A percentile compares a stretch with the other conserved stretches of the same genome.
Evolutionary conservation across 2,329 filamentous ascomycete species (phyloP).

Genomic region (Fusarium concolor): DNA sequence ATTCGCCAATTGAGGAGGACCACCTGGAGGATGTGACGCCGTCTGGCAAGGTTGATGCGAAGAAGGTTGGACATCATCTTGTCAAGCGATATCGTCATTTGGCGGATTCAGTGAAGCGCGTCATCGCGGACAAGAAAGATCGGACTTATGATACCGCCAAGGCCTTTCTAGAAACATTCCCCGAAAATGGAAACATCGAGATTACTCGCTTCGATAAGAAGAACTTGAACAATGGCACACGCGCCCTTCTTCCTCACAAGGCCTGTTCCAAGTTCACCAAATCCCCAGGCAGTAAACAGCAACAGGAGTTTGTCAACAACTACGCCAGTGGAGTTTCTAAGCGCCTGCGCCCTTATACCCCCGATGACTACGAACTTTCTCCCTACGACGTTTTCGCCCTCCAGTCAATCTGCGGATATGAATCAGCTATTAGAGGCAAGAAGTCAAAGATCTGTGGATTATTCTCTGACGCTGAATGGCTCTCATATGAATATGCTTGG

Average conservation of each 20-base stretch:
- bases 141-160: slow-evolving; percentile 42
- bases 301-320: slow-evolving; percentile 31
- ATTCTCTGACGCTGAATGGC: slow-evolving; percentile 40
- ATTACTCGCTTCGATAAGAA: slow-evolving; percentile 37
- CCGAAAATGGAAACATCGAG: slow-evolving; percentile 25
- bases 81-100: slow-evolving; percentile 37
- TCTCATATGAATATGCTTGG: slow-evolving; percentile 44
- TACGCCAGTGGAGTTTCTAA: slow-evolving; percentile 32
- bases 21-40: slow-evolving; percentile 41
- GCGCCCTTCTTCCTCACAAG: slow-evolving; percentile 43
- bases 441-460: slow-evolving; percentile 33
- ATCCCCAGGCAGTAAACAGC: slow-evolving; percentile 29
- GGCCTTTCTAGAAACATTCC: slow-evolving; percentile 30
- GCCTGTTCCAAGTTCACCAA: slow-evolving; percentile 40
- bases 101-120: slow-evolving; percentile 38
- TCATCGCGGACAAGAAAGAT: slow-evolving; percentile 38
- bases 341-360: slow-evolving; percentile 34
- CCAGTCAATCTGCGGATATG: slow-evolving; percentile 42
- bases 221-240: slow-evolving; percentile 36
- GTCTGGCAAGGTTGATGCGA: slow-evolving; percentile 36
- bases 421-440: slow-evolving; percentile 35
- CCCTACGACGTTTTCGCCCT: slow-evolving; percentile 41
- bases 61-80: slow-evolving; percentile 32
- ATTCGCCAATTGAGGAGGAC: slow-evolving; percentile 40
- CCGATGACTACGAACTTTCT: slow-evolving; percentile 30